Percentiles rank a stretch among this genome's conserved stretches.
phyloP scores from a whole-genome alignment of 495 filamentous ascomycete species.

The Penicillium lividum region DNA sequence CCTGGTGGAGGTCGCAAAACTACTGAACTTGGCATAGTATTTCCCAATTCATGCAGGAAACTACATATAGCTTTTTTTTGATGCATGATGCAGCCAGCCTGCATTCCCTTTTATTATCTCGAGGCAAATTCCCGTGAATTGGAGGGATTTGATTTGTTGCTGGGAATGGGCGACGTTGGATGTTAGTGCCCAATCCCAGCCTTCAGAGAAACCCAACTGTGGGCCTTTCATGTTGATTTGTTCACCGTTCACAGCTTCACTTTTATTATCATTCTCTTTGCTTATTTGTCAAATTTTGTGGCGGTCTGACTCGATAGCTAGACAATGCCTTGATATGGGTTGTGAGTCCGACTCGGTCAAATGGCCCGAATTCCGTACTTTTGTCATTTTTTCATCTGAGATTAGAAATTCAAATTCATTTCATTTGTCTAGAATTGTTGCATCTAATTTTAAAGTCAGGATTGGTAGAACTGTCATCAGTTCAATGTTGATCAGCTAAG shows the following conservation, averaged over 20 bases:
- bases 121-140: neutral
- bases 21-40: neutral
- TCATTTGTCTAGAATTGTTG: no score
- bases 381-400: neutral
- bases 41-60: neutral
- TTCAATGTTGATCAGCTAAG: no score
- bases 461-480: no score
- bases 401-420: no score
- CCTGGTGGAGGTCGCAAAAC: conserved; percentile 2
- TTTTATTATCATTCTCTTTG: conserved; percentile 5
- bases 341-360: neutral
- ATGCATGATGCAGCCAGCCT: conserved; percentile 11
- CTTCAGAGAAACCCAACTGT: conserved; percentile 23
- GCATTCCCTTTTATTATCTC: neutral
- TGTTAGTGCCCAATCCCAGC: conserved; percentile 32
- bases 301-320: conserved; percentile 11
- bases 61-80: neutral
- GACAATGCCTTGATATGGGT: neutral
- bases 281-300: conserved; percentile 2
- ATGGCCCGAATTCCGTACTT: neutral
- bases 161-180: conserved; percentile 4
- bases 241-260: conserved; percentile 20
- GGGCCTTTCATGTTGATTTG: conserved; percentile 23
- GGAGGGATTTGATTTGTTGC: conserved; percentile 11
- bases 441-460: no score